Percentiles rank a stretch among this genome's conserved stretches.
Evolutionary conservation across 306 rosid species (phyloP).

Genomic region (Dryas octopetala): DNA sequence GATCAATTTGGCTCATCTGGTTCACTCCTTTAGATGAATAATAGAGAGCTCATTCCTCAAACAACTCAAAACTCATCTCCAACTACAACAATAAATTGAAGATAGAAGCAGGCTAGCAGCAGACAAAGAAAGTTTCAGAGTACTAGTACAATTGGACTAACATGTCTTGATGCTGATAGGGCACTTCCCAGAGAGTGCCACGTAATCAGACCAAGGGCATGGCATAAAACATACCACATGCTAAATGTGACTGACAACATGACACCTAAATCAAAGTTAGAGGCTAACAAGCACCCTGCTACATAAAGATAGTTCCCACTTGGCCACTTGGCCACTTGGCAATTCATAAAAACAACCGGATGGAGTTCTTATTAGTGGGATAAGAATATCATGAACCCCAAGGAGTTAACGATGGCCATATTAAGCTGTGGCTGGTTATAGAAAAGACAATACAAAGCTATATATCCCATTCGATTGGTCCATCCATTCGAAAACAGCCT

Average conservation of each 20-base stretch:
- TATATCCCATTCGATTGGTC: not conserved
- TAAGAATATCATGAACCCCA: not conserved
- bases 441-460: not conserved
- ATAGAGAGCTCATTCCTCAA: not conserved
- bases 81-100: not conserved
- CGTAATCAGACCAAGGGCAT: constrained; percentile 5
- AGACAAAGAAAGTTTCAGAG: not conserved
- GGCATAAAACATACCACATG: constrained; percentile 6
- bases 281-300: too few species aligned
- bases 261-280: not conserved
- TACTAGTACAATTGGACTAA: not conserved
- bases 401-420: constrained; percentile 1
- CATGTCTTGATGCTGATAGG: constrained; percentile 18
- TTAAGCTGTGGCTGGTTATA: constrained; percentile 10
- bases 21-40: not conserved
- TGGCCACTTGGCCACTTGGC: not conserved
- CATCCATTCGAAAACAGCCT: not conserved
- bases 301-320: not conserved
- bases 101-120: not conserved
- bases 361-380: constrained; percentile 2
- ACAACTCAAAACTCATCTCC: not conserved
- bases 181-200: not conserved
- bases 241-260: not conserved
- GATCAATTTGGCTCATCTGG: not conserved
- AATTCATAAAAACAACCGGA: not conserved